Percentiles rank a stretch among this genome's conserved stretches.
phyloP scores from a whole-genome alignment of 208 protist species.

The Herpetomonas samuelpessoai region DNA sequence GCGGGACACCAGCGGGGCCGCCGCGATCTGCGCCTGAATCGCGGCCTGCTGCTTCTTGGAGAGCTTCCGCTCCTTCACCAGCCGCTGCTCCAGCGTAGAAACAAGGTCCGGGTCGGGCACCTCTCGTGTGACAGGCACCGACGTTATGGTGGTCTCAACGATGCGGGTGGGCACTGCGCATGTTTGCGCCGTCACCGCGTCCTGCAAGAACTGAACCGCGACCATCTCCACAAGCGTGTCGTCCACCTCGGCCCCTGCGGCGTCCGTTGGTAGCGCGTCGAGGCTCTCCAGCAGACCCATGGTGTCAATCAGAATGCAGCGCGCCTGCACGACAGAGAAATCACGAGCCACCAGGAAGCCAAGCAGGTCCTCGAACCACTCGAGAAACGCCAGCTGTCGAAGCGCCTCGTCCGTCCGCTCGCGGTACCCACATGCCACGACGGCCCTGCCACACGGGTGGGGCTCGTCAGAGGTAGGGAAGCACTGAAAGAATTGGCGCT shows the following conservation, averaged over 20 bases:
- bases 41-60: conserved; percentile 47
- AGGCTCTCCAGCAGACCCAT: conserved; percentile 48
- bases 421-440: conserved; percentile 21
- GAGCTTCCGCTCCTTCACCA: conserved; percentile 37
- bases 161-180: conserved; percentile 35
- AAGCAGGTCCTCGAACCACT: conserved; percentile 77
- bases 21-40: conserved; percentile 35
- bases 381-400: conserved; percentile 40
- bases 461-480: too few species aligned
- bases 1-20: conserved; percentile 29
- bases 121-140: conserved; percentile 20
- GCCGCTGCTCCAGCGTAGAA: conserved; percentile 35
- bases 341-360: conserved; percentile 31
- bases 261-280: conserved; percentile 8
- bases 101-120: conserved; percentile 54
- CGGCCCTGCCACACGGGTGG: too few species aligned
- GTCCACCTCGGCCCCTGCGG: conserved; percentile 13
- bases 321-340: conserved; percentile 57
- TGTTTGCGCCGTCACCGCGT: conserved; percentile 43
- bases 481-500: too few species aligned
- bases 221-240: conserved; percentile 21
- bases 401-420: conserved; percentile 34
- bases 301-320: conserved; percentile 59
- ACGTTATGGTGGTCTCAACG: conserved; percentile 23
- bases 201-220: conserved; percentile 26